phyloP scores from a whole-genome alignment of 2,329 filamentous ascomycete species.

The Verticillium albo-atrum region DNA sequence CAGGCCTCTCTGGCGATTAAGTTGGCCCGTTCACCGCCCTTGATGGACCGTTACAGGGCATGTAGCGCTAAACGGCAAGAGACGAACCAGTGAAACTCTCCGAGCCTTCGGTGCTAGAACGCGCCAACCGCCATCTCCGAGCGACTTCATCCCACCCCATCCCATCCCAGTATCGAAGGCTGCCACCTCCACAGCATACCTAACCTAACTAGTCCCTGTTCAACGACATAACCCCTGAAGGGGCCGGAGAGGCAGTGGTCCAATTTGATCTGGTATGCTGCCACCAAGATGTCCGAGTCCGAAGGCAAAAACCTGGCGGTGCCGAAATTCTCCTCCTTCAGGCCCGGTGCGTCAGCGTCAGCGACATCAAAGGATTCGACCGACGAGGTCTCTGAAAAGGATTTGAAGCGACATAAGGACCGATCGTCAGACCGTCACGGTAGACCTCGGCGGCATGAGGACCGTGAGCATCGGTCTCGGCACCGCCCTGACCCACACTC shows the following conservation, averaged over 20 bases:
- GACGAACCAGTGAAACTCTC: neutral
- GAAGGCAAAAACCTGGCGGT: constrained; percentile 24
- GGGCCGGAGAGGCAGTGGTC: neutral
- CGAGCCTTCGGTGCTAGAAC: neutral
- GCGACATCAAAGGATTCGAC: constrained; percentile 9
- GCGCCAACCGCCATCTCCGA: neutral
- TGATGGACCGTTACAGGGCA: neutral
- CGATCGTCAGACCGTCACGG: neutral
- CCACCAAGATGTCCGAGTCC: neutral
- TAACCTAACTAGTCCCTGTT: too few relatives aligned
- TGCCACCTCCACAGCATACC: too few relatives aligned
- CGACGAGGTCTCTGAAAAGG: neutral
- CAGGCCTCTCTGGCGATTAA: neutral
- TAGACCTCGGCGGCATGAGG: neutral
- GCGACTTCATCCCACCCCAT: neutral
- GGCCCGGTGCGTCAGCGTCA: constrained; percentile 35
- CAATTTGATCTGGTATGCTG: neutral
- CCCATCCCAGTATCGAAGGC: too few relatives aligned
- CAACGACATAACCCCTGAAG: too few relatives aligned
- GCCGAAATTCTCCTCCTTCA: constrained; percentile 75
- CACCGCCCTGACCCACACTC: constrained; percentile 11
- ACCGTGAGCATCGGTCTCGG: neutral
- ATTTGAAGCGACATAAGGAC: constrained; percentile 2
- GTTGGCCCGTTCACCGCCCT: neutral
- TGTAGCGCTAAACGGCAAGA: neutral